Conservation (phyloP, 163 green algal genomes). For the Chlamydomonas reinhardtii region DNA sequence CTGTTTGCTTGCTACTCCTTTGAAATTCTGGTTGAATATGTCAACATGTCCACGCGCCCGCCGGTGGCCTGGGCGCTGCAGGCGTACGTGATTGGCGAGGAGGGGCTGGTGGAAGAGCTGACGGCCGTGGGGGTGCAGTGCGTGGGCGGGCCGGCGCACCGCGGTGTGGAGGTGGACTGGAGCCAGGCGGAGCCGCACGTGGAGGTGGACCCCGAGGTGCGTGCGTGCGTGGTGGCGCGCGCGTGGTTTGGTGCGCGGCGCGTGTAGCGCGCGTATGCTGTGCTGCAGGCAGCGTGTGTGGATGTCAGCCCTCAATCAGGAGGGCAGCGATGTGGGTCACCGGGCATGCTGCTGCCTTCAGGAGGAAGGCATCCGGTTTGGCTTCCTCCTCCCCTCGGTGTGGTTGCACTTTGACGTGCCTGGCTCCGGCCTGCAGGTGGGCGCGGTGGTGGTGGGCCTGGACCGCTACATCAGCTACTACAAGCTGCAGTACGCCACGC, state of each 20-base stretch:
- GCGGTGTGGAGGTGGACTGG: constrained; percentile 52
- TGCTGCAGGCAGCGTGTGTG: too few species aligned
- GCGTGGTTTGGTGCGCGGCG: too few species aligned
- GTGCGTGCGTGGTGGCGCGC: background rate
- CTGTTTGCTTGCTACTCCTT: too few species aligned
- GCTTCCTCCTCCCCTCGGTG: too few species aligned
- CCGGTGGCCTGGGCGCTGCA: too few species aligned
- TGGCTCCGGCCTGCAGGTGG: constrained; percentile 36
- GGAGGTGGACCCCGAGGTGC: constrained; percentile 39
- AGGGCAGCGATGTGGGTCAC: too few species aligned
- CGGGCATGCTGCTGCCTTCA: too few species aligned
- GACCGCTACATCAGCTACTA: constrained; percentile 64
- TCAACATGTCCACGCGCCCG: too few species aligned
- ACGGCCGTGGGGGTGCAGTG: constrained; percentile 49
- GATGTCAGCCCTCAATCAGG: too few species aligned
- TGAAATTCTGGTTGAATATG: too few species aligned
- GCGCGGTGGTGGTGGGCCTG: constrained; percentile 66
- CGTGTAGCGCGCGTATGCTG: too few species aligned
- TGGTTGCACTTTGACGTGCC: background rate
- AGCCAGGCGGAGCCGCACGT: constrained; percentile 25
- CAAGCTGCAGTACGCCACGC: constrained; percentile 63
- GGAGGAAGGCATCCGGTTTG: too few species aligned
- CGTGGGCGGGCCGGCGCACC: constrained; percentile 60
- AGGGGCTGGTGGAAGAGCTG: constrained; percentile 67
- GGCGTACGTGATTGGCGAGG: constrained; percentile 70